Base-by-base conservation (phyloP, 2,329 filamentous ascomycete species). In the Cryphonectria radicalis region DNA sequence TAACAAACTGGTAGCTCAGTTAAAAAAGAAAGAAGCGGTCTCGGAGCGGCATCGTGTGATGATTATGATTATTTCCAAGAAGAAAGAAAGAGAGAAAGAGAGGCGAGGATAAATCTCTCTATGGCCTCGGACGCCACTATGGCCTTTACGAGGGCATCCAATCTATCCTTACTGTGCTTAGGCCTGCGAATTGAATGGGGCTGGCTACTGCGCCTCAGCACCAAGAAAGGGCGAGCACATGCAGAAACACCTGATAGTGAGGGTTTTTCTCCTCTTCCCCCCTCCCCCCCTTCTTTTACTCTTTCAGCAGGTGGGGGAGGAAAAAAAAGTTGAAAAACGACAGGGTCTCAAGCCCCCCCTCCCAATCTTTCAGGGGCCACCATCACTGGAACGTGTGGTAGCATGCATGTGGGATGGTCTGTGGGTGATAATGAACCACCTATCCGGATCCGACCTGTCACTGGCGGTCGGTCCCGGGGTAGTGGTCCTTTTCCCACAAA, bases 381-480 rank as follows among this genome's bases (percentile, higher is more conserved):
- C 32, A 32, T 8, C 46, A 4, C 19, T 50, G 46, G 46, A 50
- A 50, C 10, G 46, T n/a, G 46, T 50, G 46, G 46, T 50, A 50
- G 46, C 46, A 50, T 50, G 46, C 46, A 50, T n/a, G 8, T 50
- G 46, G 46, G 19, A 50, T 50, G 22, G 46, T 32, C 3, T 22
- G 46, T 50, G 46, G 22, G 46, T 50, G 46, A 50, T 22, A 50
- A 63, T 35, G 60, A 63, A n/a, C 37, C 60, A 22, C 19, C 35
- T 10, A 37, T 35, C 60, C 60, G 60, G 60, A 63, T 63, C 35
- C 35, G 60, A 42, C 22, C 60, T 63, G 35, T 63, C 35, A 42
- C 37, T 63, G 60, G 60, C 60, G 60, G 60, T 40, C 35, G 35
- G 60, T 63, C 35, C 37, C 60, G 60, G 37, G 60, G 60, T 59